Base-by-base conservation (phyloP, 2,329 filamentous ascomycete species). In the Exophiala aquamarina region DNA sequence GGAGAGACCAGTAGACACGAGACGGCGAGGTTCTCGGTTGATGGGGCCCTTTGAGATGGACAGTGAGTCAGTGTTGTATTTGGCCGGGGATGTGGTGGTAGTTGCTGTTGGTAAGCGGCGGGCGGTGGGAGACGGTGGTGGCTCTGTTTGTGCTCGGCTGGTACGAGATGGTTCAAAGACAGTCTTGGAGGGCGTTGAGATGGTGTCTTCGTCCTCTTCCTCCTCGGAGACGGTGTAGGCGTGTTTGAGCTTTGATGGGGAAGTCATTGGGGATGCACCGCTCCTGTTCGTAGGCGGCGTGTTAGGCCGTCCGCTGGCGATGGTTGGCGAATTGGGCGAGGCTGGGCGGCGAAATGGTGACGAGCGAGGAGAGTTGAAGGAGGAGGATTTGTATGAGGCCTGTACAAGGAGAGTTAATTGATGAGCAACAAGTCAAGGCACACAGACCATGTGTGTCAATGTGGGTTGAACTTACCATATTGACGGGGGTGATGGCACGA, bases 331-430 rank as follows among this genome's bases (percentile, higher is more conserved):
- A 32, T 77, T 78, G 3, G 86, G 82, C 3, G 71, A 76, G 2
- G 83, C 86, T 7, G 79, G 79, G 54, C 84, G 77, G 59, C 83
- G 78, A 47, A 87, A 85, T 2, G 86, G 83, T 8, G 86, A 87
- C 18, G 79, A 76, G 64, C 87, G 81, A 58, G 81, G 78, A 37
- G 86, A 84, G 56, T 83, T 83, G 68, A 86, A 87, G 50, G 84
- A 84, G n/a, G 56, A 53, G 8, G 52, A 49, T 38, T 50, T 55
- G 45, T 55, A 52, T 20, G 52, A 55, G 13, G 52, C 33, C 52
- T 55, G 23, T 6, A 6, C 23, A 11, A 26, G 6, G 11, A 6
- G 23, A 26, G 6, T 6, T 6, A 6, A 26, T 11, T 6, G 23
- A 26, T 26, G 23, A 26, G 23, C 23, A 26, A 26, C 23, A 11